Evolutionary conservation across 2,329 filamentous ascomycete genomes (phyloP), one percentile per base, ranked within the genome.

Genomic region (Scedosporium apiospermum): DNA sequence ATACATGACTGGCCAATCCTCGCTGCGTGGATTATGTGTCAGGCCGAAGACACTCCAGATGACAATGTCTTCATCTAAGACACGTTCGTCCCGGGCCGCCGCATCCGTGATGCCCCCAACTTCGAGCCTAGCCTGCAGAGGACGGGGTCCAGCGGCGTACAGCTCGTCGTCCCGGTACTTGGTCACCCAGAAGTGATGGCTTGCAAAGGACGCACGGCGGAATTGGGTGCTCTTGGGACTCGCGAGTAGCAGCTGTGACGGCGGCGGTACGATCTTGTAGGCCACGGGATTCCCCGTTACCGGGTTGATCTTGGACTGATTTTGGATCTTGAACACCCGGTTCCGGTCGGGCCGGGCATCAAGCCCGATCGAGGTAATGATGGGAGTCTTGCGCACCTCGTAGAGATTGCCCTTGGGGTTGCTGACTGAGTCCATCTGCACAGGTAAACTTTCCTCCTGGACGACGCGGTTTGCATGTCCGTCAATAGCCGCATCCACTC

Each of bases 401-500:
- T 88, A 89, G 63, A 77, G 80, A 68, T 86, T 87, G 34, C 87
- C 86, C 49, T 80, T 75, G 0, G 86, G 84, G 67, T 89, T 89
- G 3, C 78, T 80, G 23, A 77, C 70, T 0, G 79, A 74, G 65
- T 83, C 77, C 68, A 73, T 72, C 30, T 71, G 69, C n/a, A 71
- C 69, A 0, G 68, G 67, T 4, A 71, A 69, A 51, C 70, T 74
- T 67, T 78, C 75, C 34, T 77, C 73, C 6, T 76, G 69, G 0
- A 75, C 71, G 7, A 87, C 72, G 0, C 78, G 80, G 67, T 27
- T 79, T 74, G 66, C 65, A 64, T 67, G 75, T 26, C 65, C 70
- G 66, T 88, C 86, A 53, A 88, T 79, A 9, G 82, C 82, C 0
- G 87, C 86, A 66, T 90, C 87, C 58, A 90, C 82, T 1, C 87